Evolutionary conservation across 2,329 filamentous ascomycete species (phyloP), one percentile per base, ranked within the genome.

Genomic region (Metarhizium sp.): DNA sequence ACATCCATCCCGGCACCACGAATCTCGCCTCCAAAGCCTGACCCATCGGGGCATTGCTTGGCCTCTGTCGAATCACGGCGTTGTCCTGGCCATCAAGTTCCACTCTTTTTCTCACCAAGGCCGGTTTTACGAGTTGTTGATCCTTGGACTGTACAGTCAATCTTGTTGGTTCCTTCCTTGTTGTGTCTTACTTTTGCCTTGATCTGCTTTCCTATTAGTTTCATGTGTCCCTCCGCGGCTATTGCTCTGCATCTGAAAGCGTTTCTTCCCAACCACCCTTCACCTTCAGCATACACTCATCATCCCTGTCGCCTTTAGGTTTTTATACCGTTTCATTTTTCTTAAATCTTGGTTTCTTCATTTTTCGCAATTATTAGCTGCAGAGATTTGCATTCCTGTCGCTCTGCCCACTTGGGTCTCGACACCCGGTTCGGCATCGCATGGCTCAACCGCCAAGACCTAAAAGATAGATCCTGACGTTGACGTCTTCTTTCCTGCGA

Each of bases 11-110:
- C 40, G 6, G 16, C 13, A 43, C n/a, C 16, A n/a, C 40, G 16
- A 14, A 50, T 50, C 14, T 14, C 30, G 11, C 32, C 32, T 34
- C n/a, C 32, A 14, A 50, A 25, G 49, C 4, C 36, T 25, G 50
- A 52, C 43, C 36, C 50, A 32, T 52, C 29, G 38, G 30, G 50
- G 50, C 50, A 45, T 52, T 52, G 50, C 50, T 43, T 13, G 50
- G 13, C 30, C 1, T 20, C 50, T 6, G 36, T 20, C 50, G 25
- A 43, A 10, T 18, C 50, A 25, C 8, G 45, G 38, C 10, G n/a
- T 45, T 25, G 42, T 45, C n/a, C 42, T 45, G 6, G 42, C 18
- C 42, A 45, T 43, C 42, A 45, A 18, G 42, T 45, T 45, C n/a
- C 42, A 20, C 42, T 45, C 42, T 45, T 45, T 45, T 45, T 25